These are phyloP conservation scores for Puccinia triticina DNA, from an alignment of 1,284 basidiomycete species.

Conservation along the genomic window DNA sequence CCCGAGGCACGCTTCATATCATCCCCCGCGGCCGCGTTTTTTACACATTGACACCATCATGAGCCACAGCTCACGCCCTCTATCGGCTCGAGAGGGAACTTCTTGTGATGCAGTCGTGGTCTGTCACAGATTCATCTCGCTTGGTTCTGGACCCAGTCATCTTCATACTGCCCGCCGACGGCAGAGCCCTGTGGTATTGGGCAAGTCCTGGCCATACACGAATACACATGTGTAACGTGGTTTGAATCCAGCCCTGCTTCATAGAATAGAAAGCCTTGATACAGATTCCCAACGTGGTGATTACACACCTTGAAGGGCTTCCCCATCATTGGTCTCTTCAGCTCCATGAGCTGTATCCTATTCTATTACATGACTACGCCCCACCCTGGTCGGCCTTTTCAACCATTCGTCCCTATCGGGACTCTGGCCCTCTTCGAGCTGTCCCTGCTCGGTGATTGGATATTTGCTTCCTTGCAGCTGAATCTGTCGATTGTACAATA, in stretches of 20 bases:
- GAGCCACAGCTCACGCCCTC: too few species aligned
- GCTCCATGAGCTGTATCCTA: background rate
- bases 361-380: background rate
- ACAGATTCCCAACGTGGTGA: background rate
- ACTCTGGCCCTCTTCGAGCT: background rate
- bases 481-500: background rate
- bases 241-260: background rate
- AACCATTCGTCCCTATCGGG: background rate
- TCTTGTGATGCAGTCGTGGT: too few species aligned
- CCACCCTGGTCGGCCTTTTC: too few species aligned
- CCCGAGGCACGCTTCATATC: too few species aligned
- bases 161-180: too few species aligned
- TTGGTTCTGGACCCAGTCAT: too few species aligned
- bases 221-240: background rate
- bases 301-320: background rate
- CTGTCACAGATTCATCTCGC: too few species aligned
- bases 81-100: too few species aligned
- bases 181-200: background rate
- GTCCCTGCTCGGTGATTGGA: background rate
- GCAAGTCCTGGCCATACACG: background rate
- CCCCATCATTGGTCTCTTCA: background rate
- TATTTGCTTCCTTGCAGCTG: background rate
- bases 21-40: background rate
- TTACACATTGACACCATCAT: too few species aligned
- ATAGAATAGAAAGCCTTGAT: background rate